phyloP scores from a whole-genome alignment of 768 basidiomycete genomes.

The Crepidotus variabilis region DNA sequence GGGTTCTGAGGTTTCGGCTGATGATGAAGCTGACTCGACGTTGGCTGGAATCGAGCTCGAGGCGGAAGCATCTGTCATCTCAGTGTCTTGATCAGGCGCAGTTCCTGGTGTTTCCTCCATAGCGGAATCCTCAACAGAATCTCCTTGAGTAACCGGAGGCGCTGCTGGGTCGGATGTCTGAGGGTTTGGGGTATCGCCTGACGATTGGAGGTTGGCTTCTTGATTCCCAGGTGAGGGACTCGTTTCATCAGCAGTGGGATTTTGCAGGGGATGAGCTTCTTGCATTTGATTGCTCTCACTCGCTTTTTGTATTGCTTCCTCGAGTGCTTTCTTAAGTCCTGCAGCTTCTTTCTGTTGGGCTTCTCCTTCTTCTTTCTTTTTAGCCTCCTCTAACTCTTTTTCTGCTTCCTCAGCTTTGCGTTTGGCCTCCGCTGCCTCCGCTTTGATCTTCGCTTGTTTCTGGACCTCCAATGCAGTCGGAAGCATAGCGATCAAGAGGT shows the following conservation, averaged over 20 bases:
- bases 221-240: background rate
- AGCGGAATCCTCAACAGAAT: constrained; percentile 22
- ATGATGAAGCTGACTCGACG: constrained; percentile 2
- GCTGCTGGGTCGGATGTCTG: background rate
- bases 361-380: constrained; percentile 26
- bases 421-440: constrained; percentile 48
- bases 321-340: constrained; percentile 7
- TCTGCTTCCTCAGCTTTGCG: constrained; percentile 37
- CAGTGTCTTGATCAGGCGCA: constrained; percentile 37
- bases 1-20: constrained; percentile 15
- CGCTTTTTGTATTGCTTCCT: background rate
- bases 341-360: constrained; percentile 29
- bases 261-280: background rate
- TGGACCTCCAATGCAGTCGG: constrained; percentile 74
- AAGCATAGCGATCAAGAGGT: constrained; percentile 68
- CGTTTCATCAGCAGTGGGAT: background rate
- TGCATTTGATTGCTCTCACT: background rate
- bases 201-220: background rate
- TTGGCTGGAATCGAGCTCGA: constrained; percentile 9
- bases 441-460: constrained; percentile 51
- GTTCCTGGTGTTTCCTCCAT: constrained; percentile 25
- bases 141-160: background rate
- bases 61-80: constrained; percentile 44
- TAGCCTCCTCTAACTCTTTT: constrained; percentile 18
- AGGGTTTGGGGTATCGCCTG: background rate